Conservation (phyloP, 73 alveolate genomes). For the Breviolum minutum region DNA sequence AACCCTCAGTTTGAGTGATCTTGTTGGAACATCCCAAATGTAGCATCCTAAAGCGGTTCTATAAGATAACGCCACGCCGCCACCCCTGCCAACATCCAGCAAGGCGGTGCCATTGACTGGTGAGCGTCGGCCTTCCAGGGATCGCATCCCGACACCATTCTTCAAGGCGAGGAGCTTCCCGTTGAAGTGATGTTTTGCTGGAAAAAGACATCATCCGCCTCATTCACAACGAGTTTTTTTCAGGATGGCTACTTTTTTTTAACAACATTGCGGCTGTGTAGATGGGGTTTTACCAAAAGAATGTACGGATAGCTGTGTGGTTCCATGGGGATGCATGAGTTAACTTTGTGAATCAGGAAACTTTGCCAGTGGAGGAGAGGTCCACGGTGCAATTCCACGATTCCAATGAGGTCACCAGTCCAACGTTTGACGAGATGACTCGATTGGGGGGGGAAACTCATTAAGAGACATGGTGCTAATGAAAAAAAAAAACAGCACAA, state of each 20-base stretch:
- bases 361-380: neutral
- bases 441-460: too few species aligned
- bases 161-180: slow-evolving; percentile 26
- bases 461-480: too few species aligned
- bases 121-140: slow-evolving; percentile 31
- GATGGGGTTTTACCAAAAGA: too few species aligned
- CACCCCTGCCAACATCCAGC: neutral
- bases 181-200: too few species aligned
- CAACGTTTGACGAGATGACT: neutral
- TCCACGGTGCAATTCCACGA: slow-evolving; percentile 28
- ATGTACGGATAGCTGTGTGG: too few species aligned
- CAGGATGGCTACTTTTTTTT: too few species aligned
- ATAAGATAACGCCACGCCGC: neutral
- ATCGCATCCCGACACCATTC: slow-evolving; percentile 78
- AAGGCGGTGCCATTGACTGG: slow-evolving; percentile 69
- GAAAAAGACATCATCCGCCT: too few species aligned
- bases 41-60: neutral
- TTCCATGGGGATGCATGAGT: too few species aligned
- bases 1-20: neutral
- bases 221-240: too few species aligned
- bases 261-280: too few species aligned
- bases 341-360: neutral
- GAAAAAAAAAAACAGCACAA: too few species aligned
- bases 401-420: neutral
- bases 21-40: neutral